Conservation (phyloP, 73 alveolate genomes). For the Stentor coeruleus region DNA sequence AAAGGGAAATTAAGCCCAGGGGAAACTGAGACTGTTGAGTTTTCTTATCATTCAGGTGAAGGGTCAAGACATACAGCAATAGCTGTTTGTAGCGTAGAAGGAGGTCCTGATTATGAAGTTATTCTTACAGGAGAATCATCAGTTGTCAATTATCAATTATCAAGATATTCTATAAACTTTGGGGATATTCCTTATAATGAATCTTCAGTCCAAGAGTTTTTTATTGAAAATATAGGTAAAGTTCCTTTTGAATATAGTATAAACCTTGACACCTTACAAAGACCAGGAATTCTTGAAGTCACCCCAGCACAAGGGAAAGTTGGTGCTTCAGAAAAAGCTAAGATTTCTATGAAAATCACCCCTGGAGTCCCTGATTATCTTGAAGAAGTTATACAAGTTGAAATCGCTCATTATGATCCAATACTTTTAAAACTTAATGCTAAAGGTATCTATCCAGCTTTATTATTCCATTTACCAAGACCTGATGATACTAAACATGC, state of each 20-base stretch:
- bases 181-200: constrained; percentile 98
- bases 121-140: constrained; percentile 96
- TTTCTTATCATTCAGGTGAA: constrained; percentile 92
- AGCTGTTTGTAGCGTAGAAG: constrained; percentile 98
- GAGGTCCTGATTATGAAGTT: constrained; percentile 99
- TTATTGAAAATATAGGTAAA: constrained; percentile 94
- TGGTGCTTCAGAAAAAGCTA: constrained; percentile 89
- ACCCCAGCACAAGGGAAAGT: constrained; percentile 80
- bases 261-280: constrained; percentile 72
- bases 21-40: constrained; percentile 93
- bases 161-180: constrained; percentile 90
- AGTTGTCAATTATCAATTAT: constrained; percentile 84
- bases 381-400: constrained; percentile 90
- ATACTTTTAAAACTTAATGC: constrained; percentile 91
- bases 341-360: constrained; percentile 82
- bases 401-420: constrained; percentile 97
- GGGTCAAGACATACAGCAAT: constrained; percentile 87
- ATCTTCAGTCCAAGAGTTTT: constrained; percentile 85
- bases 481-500: constrained; percentile 79
- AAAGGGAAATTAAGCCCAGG: constrained; percentile 97
- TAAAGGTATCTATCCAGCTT: constrained; percentile 94
- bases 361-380: constrained; percentile 98
- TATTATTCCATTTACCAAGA: constrained; percentile 83
- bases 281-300: constrained; percentile 92
- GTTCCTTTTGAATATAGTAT: constrained; percentile 96